These are phyloP conservation scores for Malania oleifera DNA, from an alignment of 164 flowering plant genomes.

Conservation along the genomic window DNA sequence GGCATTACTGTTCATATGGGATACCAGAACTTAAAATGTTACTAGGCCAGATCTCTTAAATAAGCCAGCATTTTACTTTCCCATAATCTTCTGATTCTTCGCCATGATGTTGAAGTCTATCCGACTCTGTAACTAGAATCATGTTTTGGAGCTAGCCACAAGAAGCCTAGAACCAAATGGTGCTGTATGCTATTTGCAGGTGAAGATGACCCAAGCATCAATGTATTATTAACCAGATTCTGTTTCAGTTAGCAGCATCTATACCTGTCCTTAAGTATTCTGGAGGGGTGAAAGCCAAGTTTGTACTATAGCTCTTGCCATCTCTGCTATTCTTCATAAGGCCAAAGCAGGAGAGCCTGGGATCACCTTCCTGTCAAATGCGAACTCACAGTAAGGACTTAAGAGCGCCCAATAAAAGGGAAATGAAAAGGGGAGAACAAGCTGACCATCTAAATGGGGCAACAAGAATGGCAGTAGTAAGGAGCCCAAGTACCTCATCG, in stretches of 20 bases:
- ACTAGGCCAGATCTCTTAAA: no score
- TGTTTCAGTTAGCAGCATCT: no score
- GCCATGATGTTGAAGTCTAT: no score
- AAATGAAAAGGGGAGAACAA: background rate
- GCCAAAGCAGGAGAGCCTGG: constrained; percentile 19
- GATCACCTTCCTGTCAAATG: constrained; percentile 13
- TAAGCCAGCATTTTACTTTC: no score
- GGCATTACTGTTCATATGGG: no score
- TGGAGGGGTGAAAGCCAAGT: constrained; percentile 18
- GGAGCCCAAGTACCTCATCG: constrained; percentile 23
- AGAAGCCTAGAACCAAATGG: background rate
- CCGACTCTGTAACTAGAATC: no score
- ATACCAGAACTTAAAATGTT: no score
- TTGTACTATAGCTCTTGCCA: constrained; percentile 18
- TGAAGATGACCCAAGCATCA: no score
- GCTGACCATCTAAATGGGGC: background rate
- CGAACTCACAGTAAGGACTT: background rate
- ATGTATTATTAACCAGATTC: no score
- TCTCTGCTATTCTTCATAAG: constrained; percentile 20
- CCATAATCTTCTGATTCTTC: no score
- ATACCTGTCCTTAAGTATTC: constrained; percentile 16
- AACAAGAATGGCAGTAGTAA: background rate
- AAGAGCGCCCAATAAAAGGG: background rate
- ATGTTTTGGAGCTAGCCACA: no score
- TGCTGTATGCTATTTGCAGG: no score